Base-by-base conservation (phyloP, 1,139 yeast species). In the Debaryomyces psychrophilus region DNA sequence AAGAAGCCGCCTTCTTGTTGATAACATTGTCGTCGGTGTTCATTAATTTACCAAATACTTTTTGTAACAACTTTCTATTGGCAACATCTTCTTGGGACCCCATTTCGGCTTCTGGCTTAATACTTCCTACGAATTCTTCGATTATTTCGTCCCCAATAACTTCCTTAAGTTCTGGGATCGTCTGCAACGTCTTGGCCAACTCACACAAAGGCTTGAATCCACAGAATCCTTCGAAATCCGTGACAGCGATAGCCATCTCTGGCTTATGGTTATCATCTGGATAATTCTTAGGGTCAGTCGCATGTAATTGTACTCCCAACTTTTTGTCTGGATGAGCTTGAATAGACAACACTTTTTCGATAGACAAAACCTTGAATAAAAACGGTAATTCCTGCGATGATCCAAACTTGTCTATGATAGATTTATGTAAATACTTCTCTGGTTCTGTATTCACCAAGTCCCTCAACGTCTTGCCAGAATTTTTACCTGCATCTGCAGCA, bases 221-320 rank as follows among this genome's bases (percentile, higher is more conserved):
- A 68, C 99, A 93, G 72, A 93, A 92, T 0, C 97, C 99, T 73
- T 93, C 98, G 60, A 93, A 93, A 50, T 82, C 89, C 15, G 98
- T 92, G 45, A 93, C 83, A 8, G 99, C 99, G 64, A 93, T 83
- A 44, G 99, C 98, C 98, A 93, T 95, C 69, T 93, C 99, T 18
- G 99, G 99, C 75, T 93, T 93, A 71, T 93, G 99, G 74, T 93
- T 93, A 64, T 84, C 96, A 69, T 93, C 99, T 3, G 98, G 99
- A 67, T 95, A 93, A 70, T 93, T 88, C 59, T 84, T 83, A 46
- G 99, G 98, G 69, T 93, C 98, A 27, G 77, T 70, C 11, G 79
- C 77, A 62, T 87, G 96, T 60, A 93, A 76, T 53, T 81, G 81
- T 38, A 79, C 83, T 33, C 88, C 99, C 48, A 93, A 76, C 25